Conservation (phyloP, 768 basidiomycete genomes). For the Kondoa malvinella region DNA sequence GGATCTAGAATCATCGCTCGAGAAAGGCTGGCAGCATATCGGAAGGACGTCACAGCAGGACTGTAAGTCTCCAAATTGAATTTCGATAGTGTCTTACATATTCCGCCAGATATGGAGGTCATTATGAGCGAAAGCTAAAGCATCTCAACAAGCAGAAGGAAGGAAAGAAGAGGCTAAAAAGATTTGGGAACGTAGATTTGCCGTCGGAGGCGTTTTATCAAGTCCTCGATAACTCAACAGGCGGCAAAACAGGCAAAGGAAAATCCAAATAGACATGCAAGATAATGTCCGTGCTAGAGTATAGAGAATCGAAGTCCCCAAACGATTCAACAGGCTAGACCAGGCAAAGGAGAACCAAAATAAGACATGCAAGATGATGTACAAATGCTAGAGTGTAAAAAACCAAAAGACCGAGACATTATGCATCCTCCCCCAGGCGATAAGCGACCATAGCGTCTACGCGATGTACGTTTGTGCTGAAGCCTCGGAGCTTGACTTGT, state of each 20-base stretch:
- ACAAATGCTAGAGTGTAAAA: not conserved
- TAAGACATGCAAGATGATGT: too few species aligned
- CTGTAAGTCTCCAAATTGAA: conserved; percentile 57
- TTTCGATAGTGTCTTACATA: not conserved
- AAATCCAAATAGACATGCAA: conserved; percentile 8
- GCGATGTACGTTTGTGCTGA: conserved; percentile 93
- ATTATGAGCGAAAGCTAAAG: conserved; percentile 69
- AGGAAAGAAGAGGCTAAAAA: conserved; percentile 75
- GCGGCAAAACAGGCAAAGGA: not conserved
- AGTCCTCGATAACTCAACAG: conserved; percentile 38
- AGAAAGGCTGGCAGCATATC: conserved; percentile 39
- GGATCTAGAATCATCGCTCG: conserved; percentile 75
- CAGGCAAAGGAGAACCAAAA: not conserved
- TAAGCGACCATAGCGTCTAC: conserved; percentile 98
- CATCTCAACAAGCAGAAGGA: conserved; percentile 58
- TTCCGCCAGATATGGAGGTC: conserved; percentile 38
- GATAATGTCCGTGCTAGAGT: not conserved
- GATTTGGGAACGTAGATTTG: conserved; percentile 58
- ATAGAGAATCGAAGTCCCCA: too few species aligned
- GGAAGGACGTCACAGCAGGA: conserved; percentile 70
- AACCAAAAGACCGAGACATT: not conserved
- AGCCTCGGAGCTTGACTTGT: conserved; percentile 72
- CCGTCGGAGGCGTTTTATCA: conserved; percentile 94
- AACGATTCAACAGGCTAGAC: not conserved
- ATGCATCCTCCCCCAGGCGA: conserved; percentile 33